Base-by-base conservation (phyloP, 1,139 yeast genomes). In the Nakaseomyces glabratus region DNA sequence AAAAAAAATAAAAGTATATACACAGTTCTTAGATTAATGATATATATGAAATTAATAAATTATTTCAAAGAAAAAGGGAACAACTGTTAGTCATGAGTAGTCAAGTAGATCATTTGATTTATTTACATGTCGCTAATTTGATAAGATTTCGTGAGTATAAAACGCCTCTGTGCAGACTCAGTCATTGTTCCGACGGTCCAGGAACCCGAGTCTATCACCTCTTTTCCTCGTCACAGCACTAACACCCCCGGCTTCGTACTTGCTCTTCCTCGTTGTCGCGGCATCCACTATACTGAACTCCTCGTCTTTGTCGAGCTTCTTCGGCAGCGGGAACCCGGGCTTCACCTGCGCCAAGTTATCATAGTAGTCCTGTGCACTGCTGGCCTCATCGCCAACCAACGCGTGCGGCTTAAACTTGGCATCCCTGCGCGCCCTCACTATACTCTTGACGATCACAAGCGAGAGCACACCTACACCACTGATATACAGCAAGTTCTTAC, bases 221-320 rank as follows among this genome's bases (percentile, higher is more conserved):
- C 55, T 42, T 37, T 49, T 61, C 44, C 59, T 69, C 44, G 61
- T 55, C 47, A 57, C 44, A 31, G 76, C 76, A 32, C 82, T 69
- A 32, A 62, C 61, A 1, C 84, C 84, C 1, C 77, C 66, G 4
- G 85, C 88, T 44, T 76, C 81, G 49, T 68, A 81, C 47, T 69
- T 73, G 37, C 79, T 72, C 41, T 73, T 73, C 42, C 86, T 58
- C 35, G 52, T 17, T 10, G 20, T 18, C 21, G 18, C 28, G 8
- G 15, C 28, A 9, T 21, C 26, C 30, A 17, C 30, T 15, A 26
- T 7, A 36, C 41, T 45, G 14, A 28, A 49, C 41, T 35, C 32
- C 13, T 42, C 47, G 7, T 47, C 49, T 3, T 33, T 39, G 9
- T 34, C 31, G 14, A 35, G 33, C 30, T 40, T 33, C 7, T 42